These are phyloP conservation scores for Nissolia schottii DNA, from an alignment of 306 rosid species.

Conservation along the genomic window DNA sequence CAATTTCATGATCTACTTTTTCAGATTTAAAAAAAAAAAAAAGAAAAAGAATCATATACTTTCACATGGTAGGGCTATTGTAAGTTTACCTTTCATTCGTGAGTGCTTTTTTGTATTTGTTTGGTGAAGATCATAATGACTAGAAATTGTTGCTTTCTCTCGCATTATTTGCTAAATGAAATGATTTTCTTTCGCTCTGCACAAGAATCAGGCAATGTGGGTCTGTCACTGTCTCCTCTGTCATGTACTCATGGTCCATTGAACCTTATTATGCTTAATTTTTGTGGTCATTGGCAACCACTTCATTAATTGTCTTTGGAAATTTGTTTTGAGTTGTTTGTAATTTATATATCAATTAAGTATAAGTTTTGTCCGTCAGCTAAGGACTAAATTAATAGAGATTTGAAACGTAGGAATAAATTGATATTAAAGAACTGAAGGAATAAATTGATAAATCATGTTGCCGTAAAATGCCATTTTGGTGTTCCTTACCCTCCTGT, in stretches of 20 bases:
- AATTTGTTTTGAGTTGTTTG: background rate
- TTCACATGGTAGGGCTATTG: background rate
- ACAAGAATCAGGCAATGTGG: background rate
- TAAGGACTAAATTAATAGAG: too few species aligned
- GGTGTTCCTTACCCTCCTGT: background rate
- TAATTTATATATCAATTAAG: background rate
- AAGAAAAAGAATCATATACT: too few species aligned
- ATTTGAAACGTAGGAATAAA: too few species aligned
- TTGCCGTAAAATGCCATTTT: too few species aligned
- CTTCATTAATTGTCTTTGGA: background rate
- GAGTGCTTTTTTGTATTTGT: background rate
- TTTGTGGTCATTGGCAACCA: background rate
- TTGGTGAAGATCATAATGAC: background rate
- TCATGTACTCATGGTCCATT: too few species aligned
- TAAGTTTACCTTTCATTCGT: background rate
- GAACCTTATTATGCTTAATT: background rate
- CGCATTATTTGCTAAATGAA: background rate
- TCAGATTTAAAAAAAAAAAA: too few species aligned
- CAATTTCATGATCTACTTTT: background rate
- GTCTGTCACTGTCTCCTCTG: background rate
- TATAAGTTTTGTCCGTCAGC: too few species aligned
- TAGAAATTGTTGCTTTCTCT: background rate
- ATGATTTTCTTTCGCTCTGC: background rate
- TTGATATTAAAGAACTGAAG: too few species aligned
- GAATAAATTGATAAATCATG: too few species aligned